Evolutionary conservation across 1,139 yeast genomes (phyloP), one percentile per base, ranked within the genome.

Genomic region (Yamadazyma jaroonii): DNA sequence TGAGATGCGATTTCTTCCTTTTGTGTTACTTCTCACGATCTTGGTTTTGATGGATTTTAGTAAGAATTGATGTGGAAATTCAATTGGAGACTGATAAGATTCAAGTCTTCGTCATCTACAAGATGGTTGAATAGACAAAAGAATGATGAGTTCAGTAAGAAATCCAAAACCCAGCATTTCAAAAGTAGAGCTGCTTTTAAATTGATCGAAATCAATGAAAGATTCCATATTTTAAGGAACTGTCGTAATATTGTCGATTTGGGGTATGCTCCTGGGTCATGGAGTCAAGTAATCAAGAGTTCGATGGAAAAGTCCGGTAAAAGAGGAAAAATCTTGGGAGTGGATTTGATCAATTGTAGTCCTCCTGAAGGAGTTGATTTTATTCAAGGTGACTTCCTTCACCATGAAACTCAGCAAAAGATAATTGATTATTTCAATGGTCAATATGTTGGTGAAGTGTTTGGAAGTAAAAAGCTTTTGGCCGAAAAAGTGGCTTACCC

Each of bases 171-270:
- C 9, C 72, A 74, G 35, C 76, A 84, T 42, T 77, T 77, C 48
- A 73, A 82, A 48, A 88, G 97, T 2, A 64, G 98, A 35, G 98
- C 98, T 0, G 97, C 97, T 0, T 90, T 78, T 64, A 92, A 92
- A 55, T 66, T 92, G 30, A 57, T 80, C 14, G 88, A 84, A 54
- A 69, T 92, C 25, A 81, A 89, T 55, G 68, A 79, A 23, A 79
- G 75, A 52, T 84, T 71, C 59, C 62, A 67, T 22, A 45, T 92
- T 3, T 81, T 92, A 57, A 68, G 74, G 6, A 44, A 64, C 3
- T 68, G 64, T 48, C 14, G 14, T 14, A 79, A 83, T 38, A 84
- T 92, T 0, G 79, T 92, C 3, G 98, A 92, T 61, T 67, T 92
- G 36, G 76, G 76, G 6, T 69, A 64, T 54, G 73, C 76, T 2